Base-by-base conservation (phyloP, 441 rosid species). In the Erysimum cheiri region DNA sequence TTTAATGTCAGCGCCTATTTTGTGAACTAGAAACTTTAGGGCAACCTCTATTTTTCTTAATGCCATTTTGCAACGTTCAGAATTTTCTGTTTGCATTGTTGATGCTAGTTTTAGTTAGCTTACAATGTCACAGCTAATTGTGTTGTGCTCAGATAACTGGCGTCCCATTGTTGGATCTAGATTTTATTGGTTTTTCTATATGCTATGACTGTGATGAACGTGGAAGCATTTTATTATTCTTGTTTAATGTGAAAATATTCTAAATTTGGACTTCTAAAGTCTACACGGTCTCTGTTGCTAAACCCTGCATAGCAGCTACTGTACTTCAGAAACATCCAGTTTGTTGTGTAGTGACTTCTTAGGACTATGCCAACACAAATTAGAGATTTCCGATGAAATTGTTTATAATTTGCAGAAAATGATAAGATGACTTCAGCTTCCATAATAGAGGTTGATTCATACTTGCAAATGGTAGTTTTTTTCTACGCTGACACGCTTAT, bases 401-500 rank as follows among this genome's bases (percentile, higher is more conserved):
- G 4, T 60, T 26, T 10, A 1, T 44, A 28, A 10, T 44, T 10
- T 73, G 22, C 33, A 53, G 50, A 67, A 73, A 73, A 52, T 43
- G 49, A 26, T 73, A 15, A 17, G 19, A 43, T 43, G 50, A 17
- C 13, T 62, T 63, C 33, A 56, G 32, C 37, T 54, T 75, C 31
- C 32, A 54, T 12, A 54, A n/a, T 48, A 57, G 19, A 63, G 28
- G 39, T 40, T 15, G 6, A 32, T 49, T 63, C 6, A 17, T 15
- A 13, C 9, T 32, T 57, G 62, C 29, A 40, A 40, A 24, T 32
- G 49, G 28, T 41, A 40, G 2, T n/a, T 56, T 48, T 68, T 32
- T 48, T 56, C 35, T 14, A 11, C 63, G 40, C 61, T 63, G 67
- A 57, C 52, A 74, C 70, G 79, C 79, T 60, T 50, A 83, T 82